Conservation (phyloP, 2,329 filamentous ascomycete species). For the Hypoxylon sp. region DNA sequence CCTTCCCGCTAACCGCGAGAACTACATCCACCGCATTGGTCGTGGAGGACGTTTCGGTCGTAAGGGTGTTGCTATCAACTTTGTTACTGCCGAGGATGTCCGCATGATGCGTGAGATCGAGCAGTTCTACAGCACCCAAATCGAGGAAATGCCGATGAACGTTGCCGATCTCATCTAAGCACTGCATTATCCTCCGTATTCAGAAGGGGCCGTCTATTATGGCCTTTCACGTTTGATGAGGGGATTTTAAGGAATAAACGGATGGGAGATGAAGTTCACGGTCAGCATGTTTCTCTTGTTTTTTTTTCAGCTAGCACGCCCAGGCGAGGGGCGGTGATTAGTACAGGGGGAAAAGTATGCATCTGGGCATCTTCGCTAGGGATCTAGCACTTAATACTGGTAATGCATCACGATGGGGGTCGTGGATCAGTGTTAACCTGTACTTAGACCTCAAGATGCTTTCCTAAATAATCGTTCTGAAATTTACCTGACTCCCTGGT, state of each 20-base stretch:
- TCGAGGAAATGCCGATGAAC: conserved; percentile 99
- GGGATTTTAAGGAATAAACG: conserved; percentile 48
- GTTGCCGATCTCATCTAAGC: conserved; percentile 79
- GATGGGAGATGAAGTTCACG: conserved; percentile 41
- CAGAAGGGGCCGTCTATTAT: conserved; percentile 41
- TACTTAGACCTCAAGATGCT: conserved; percentile 50
- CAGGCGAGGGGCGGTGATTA: conserved; percentile 35
- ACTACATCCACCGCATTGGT: conserved; percentile 99
- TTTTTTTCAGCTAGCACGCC: conserved; percentile 40
- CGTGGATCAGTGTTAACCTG: conserved; percentile 47
- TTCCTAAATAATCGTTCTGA: conserved; percentile 47
- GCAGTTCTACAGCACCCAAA: conserved; percentile 99
- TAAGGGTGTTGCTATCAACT: conserved; percentile 99
- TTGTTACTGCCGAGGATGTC: conserved; percentile 98
- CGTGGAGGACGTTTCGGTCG: conserved; percentile 99
- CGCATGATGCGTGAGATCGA: conserved; percentile 99
- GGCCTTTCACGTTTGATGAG: conserved; percentile 43
- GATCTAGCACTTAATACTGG: conserved; percentile 50
- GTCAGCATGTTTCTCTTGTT: conserved; percentile 23
- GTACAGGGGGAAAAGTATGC: conserved; percentile 47
- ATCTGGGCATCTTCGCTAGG: conserved; percentile 50
- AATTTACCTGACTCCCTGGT: conserved; percentile 14
- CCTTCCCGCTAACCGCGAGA: conserved; percentile 97
- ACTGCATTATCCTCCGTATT: conserved; percentile 25
- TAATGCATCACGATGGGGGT: conserved; percentile 47